These are phyloP conservation scores for Amanita phalloides DNA, from an alignment of 768 basidiomycete species.

Conservation along the genomic window DNA sequence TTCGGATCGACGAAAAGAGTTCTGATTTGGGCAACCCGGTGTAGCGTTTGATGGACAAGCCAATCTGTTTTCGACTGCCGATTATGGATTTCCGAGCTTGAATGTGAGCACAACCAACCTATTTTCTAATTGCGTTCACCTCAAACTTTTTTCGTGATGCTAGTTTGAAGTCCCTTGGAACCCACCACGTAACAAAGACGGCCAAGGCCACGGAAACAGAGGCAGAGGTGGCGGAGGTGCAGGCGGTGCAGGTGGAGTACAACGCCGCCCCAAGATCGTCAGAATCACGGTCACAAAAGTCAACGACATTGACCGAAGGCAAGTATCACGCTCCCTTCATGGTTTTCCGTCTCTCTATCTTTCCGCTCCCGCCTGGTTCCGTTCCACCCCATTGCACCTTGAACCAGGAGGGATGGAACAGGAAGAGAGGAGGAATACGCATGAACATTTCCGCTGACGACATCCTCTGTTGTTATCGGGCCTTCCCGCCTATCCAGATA, in stretches of 20 bases:
- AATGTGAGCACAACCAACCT: not conserved
- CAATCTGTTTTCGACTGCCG: not conserved
- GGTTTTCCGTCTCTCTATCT: not conserved
- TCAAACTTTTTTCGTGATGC: not conserved
- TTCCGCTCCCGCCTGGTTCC: not conserved
- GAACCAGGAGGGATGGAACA: not conserved
- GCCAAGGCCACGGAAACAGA: not conserved
- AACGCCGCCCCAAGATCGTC: not conserved
- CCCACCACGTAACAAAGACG: not conserved
- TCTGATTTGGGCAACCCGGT: not conserved
- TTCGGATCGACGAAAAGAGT: not conserved
- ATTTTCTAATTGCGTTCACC: not conserved
- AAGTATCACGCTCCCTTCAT: not conserved
- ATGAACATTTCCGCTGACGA: not conserved
- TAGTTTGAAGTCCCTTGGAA: conserved; percentile 4
- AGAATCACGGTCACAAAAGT: not conserved
- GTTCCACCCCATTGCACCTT: not conserved
- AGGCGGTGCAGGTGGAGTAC: not conserved
- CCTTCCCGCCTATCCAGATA: not conserved
- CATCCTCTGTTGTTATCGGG: not conserved
- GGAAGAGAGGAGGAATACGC: not conserved
- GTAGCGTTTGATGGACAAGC: conserved; percentile 3
- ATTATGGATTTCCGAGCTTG: not conserved
- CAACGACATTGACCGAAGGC: not conserved
- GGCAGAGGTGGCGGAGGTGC: not conserved